A percentile compares a stretch with the other conserved stretches of the same genome.
phyloP scores from a whole-genome alignment of 2,329 filamentous ascomycete genomes.

The Alternaria gansuensis region DNA sequence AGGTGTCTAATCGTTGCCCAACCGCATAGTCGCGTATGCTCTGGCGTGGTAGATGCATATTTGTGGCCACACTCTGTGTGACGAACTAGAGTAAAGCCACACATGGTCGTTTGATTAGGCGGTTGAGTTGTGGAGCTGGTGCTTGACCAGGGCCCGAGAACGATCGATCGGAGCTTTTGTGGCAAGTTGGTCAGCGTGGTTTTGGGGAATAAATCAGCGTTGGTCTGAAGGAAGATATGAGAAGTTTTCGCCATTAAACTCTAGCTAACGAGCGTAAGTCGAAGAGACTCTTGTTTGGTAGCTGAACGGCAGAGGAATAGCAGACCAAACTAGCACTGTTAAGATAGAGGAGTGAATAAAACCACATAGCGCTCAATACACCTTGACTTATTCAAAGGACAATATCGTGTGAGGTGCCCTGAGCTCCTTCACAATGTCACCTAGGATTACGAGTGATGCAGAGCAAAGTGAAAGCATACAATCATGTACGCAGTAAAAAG shows the following conservation, averaged over 20 bases:
- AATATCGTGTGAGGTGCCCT: neutral
- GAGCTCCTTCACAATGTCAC: neutral
- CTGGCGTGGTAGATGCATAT: neutral
- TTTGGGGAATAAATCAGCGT: too few relatives aligned
- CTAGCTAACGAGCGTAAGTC: neutral
- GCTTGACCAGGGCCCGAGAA: neutral
- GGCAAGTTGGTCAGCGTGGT: too few relatives aligned
- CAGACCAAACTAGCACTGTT: neutral
- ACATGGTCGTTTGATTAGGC: neutral
- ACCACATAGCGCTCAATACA: neutral
- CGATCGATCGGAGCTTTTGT: too few relatives aligned
- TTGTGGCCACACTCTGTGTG: conserved; percentile 6
- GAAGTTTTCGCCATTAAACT: too few relatives aligned
- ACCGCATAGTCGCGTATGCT: neutral
- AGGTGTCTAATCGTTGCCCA: conserved; percentile 1
- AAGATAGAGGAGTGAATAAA: neutral
- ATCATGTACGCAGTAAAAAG: neutral
- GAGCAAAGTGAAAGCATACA: neutral
- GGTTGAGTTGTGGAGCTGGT: neutral
- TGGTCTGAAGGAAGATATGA: too few relatives aligned
- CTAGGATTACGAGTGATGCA: neutral
- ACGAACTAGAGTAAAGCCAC: neutral
- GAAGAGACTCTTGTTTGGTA: neutral
- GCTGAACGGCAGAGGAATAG: neutral
- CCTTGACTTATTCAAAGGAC: neutral